phyloP scores from a whole-genome alignment of 768 basidiomycete species.

The Brasilioporus rufonigricans region DNA sequence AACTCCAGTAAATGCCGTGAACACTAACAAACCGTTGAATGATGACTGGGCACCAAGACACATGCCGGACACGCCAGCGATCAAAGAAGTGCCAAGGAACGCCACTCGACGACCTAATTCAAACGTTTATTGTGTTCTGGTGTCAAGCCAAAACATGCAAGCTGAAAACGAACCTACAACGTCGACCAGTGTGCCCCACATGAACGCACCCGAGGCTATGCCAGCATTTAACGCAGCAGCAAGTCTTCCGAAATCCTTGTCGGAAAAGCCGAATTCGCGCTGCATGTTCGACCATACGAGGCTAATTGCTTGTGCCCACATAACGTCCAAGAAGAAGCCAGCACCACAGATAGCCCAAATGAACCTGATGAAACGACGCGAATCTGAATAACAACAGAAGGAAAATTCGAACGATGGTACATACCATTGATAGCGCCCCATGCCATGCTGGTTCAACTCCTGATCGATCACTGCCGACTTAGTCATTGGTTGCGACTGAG shows the following conservation, averaged over 20 bases:
- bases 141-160: neutral
- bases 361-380: neutral
- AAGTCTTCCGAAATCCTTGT: slow-evolving; percentile 14
- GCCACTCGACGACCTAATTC: slow-evolving; percentile 13
- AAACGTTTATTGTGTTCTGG: neutral
- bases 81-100: slow-evolving; percentile 14
- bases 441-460: slow-evolving; percentile 13
- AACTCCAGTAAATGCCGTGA: slow-evolving; percentile 11
- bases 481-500: neutral
- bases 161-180: slow-evolving; percentile 12
- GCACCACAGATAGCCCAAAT: slow-evolving; percentile 16
- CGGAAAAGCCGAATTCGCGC: slow-evolving; percentile 16
- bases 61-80: slow-evolving; percentile 13
- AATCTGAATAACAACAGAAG: too few species aligned
- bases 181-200: slow-evolving; percentile 17
- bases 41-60: slow-evolving; percentile 12
- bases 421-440: slow-evolving; percentile 18
- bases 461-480: slow-evolving; percentile 11
- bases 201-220: slow-evolving; percentile 1
- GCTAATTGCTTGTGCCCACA: slow-evolving; percentile 2
- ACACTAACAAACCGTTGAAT: slow-evolving; percentile 7
- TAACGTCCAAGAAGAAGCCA: slow-evolving; percentile 9
- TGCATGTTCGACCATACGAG: slow-evolving; percentile 5
- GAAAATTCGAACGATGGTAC: neutral
- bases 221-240: neutral